phyloP scores from a whole-genome alignment of 164 flowering plant species.

The Taxillus chinensis region DNA sequence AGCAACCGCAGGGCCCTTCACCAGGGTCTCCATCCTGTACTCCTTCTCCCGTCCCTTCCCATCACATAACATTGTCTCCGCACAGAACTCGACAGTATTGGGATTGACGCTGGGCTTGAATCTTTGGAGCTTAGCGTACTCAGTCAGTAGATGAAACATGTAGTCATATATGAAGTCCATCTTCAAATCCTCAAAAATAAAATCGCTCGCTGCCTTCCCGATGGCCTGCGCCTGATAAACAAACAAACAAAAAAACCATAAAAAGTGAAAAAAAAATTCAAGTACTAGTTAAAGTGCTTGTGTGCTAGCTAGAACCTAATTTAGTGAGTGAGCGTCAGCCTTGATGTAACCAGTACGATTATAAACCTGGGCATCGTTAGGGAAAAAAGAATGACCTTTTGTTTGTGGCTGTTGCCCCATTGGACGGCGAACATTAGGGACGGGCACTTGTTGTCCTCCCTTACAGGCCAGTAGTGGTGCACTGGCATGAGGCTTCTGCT shows the following conservation, averaged over 20 bases:
- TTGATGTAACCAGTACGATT: too few species aligned
- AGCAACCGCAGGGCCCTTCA: constrained; percentile 25
- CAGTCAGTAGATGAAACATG: constrained; percentile 58
- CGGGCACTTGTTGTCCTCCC: constrained; percentile 41
- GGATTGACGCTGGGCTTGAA: constrained; percentile 38
- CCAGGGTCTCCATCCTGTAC: constrained; percentile 45
- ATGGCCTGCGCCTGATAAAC: constrained; percentile 42
- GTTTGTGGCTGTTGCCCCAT: constrained; percentile 50
- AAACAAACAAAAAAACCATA: not conserved
- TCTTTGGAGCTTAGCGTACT: constrained; percentile 48
- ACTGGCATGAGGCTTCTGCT: constrained; percentile 47
- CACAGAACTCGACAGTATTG: constrained; percentile 35
- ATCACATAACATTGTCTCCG: constrained; percentile 46
- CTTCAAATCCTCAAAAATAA: constrained; percentile 42
- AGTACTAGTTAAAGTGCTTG: not conserved
- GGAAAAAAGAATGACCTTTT: constrained; percentile 26
- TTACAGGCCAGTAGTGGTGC: constrained; percentile 63
- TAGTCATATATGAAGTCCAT: constrained; percentile 65
- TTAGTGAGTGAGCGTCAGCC: too few species aligned
- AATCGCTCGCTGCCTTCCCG: constrained; percentile 47
- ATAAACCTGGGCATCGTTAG: too few species aligned
- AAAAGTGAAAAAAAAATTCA: not conserved
- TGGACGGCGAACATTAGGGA: constrained; percentile 61
- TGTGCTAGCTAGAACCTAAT: not conserved
- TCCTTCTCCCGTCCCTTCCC: constrained; percentile 27